Conservation (phyloP, 257 asterid genomes). For the Gentiana straminea region DNA sequence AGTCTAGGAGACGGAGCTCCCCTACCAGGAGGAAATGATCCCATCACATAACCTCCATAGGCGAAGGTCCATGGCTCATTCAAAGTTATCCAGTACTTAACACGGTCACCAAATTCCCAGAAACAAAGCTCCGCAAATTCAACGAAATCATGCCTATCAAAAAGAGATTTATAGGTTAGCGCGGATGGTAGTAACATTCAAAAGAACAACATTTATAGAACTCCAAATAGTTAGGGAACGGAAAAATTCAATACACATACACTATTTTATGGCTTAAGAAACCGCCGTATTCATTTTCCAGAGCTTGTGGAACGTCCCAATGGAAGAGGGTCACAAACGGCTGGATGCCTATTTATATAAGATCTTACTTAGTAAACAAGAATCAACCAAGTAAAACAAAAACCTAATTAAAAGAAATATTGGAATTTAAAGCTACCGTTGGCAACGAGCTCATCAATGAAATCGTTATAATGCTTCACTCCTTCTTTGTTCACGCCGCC, state of each 20-base stretch:
- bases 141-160: not conserved
- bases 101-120: slow-evolving; percentile 3
- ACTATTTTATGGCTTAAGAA: slow-evolving; percentile 6
- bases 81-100: not conserved
- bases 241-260: not conserved
- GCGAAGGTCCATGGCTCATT: not conserved
- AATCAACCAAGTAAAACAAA: too few relatives aligned
- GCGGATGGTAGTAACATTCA: not conserved
- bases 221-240: not conserved
- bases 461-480: not conserved
- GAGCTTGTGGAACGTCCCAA: not conserved
- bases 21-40: not conserved
- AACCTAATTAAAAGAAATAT: too few relatives aligned
- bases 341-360: slow-evolving; percentile 2
- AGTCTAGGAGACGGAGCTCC: not conserved
- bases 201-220: not conserved
- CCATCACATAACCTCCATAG: not conserved
- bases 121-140: not conserved
- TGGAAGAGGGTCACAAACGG: slow-evolving; percentile 9
- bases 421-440: not conserved
- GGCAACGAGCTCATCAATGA: not conserved
- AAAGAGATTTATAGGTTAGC: too few relatives aligned
- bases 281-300: not conserved
- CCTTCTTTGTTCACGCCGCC: slow-evolving; percentile 1
- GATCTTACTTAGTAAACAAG: too few relatives aligned